Percentiles rank a stretch among this genome's conserved stretches.
These are phyloP conservation scores for Porogramme epimiltina DNA, from an alignment of 1,284 basidiomycete species.

Conservation along the genomic window DNA sequence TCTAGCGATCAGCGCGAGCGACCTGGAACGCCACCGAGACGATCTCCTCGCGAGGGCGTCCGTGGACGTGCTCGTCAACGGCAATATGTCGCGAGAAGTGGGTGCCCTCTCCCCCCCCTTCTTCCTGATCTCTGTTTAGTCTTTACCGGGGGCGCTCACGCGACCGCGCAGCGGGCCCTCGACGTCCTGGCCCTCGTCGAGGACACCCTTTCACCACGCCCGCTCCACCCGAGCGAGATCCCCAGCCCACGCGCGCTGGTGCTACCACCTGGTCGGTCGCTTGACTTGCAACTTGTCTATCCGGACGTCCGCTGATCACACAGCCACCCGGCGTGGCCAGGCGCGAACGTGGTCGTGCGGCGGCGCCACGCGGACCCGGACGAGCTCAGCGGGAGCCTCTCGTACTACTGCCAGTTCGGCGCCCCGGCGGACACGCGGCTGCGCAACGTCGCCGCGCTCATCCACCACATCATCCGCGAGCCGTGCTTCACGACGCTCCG, in stretches of 20 bases:
- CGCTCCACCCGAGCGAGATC: constrained; percentile 23
- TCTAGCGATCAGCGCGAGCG: constrained; percentile 21
- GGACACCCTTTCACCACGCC: constrained; percentile 15
- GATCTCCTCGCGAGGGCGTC: constrained; percentile 26
- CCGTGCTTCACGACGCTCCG: constrained; percentile 31
- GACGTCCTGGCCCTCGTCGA: constrained; percentile 17
- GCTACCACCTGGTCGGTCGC: constrained; percentile 23
- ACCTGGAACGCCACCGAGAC: constrained; percentile 28
- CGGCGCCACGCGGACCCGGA: constrained; percentile 26
- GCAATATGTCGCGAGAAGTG: constrained; percentile 27
- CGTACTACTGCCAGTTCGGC: constrained; percentile 33
- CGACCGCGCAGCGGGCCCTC: constrained; percentile 4
- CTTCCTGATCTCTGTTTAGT: neutral
- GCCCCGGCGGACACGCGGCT: constrained; percentile 22
- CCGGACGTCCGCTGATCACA: neutral
- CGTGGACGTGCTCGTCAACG: constrained; percentile 28
- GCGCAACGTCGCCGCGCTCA: constrained; percentile 22
- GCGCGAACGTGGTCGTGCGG: constrained; percentile 23
- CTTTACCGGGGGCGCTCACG: neutral
- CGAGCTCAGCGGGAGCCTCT: constrained; percentile 30
- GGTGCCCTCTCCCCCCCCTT: neutral
- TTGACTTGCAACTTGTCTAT: neutral
- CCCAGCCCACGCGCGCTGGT: constrained; percentile 25
- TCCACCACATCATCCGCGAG: constrained; percentile 30
- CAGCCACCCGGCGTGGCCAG: constrained; percentile 12